Evolutionary conservation across 148 eudicot species (phyloP), one percentile per base, ranked within the genome.

Genomic region (Rhododendron griersonianum): DNA sequence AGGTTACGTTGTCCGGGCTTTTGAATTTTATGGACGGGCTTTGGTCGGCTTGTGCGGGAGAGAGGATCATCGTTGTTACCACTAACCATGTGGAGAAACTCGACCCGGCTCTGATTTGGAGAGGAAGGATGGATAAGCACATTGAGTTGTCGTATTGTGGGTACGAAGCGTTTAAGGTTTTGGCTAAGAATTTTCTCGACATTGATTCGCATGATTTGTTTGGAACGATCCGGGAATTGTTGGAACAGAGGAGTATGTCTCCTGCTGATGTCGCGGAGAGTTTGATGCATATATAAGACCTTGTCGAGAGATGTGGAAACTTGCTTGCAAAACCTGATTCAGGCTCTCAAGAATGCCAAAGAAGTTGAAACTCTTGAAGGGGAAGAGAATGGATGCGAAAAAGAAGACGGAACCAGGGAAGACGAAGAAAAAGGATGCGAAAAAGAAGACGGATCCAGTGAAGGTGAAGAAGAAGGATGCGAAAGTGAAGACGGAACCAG

Each of bases 11-110:
- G 3, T 92, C 94, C 3, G 92, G 94, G 53, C 75, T 92, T 18
- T 47, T 92, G 86, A 92, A 92, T 57, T 92, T 89, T 37, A 91
- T 92, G 5, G 94, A 92, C 28, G 92, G 92, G 18, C 80, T 92
- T 30, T 90, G 91, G 90, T 92, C 92, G 7, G 85, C 90, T 75
- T 90, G 90, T 85, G 88, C 88, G 0, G 90, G 88, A 1, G 94
- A 90, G 39, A 86, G 92, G 71, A 48, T 92, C 14, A 89, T 91
- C 10, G 81, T 92, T 3, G 88, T 92, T 39, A 90, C 94, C 1
- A 91, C 93, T 0, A 91, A 91, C 73, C 63, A 85, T 59, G 83
- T 91, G 0, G 91, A 92, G 7, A 91, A 90, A 59, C 88, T 92
- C 4, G 93, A 92, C 50, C 88, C 92, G 28, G 94, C 93, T 23